Evolutionary conservation across 257 asterid species (phyloP).

Genomic region (Penstemon barbatus): DNA sequence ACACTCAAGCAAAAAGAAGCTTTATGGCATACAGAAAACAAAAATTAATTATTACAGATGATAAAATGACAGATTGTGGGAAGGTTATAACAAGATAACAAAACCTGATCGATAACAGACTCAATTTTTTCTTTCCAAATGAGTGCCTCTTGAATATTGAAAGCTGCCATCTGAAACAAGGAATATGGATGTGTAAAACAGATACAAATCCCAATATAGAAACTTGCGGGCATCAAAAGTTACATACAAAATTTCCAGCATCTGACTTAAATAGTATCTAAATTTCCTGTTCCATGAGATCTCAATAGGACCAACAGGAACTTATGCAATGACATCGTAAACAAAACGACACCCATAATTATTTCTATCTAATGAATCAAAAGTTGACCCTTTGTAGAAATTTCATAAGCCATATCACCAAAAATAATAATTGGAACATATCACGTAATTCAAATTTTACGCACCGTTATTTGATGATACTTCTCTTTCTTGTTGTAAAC

Average conservation of each 20-base stretch:
- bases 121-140: constrained; percentile 86
- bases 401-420: constrained; percentile 2
- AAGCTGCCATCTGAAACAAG: constrained; percentile 90
- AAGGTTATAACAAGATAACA: constrained; percentile 25
- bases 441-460: constrained; percentile 26
- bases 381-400: constrained; percentile 4
- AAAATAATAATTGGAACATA: constrained; percentile 20
- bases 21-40: constrained; percentile 13
- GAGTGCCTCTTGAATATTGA: constrained; percentile 89
- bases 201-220: constrained; percentile 20
- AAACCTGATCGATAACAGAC: constrained; percentile 88
- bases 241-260: constrained; percentile 2
- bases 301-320: neutral
- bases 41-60: constrained; percentile 18
- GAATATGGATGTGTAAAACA: constrained; percentile 16
- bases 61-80: constrained; percentile 16
- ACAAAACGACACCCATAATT: constrained; percentile 15
- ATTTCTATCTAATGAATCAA: constrained; percentile 12
- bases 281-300: constrained; percentile 14
- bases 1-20: constrained; percentile 22
- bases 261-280: constrained; percentile 3
- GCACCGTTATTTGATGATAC: constrained; percentile 65
- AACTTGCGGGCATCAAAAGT: constrained; percentile 21
- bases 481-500: constrained; percentile 85
- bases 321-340: neutral